These are phyloP conservation scores for Nemania bipapillata DNA, from an alignment of 2,329 filamentous ascomycete species.

Conservation along the genomic window DNA sequence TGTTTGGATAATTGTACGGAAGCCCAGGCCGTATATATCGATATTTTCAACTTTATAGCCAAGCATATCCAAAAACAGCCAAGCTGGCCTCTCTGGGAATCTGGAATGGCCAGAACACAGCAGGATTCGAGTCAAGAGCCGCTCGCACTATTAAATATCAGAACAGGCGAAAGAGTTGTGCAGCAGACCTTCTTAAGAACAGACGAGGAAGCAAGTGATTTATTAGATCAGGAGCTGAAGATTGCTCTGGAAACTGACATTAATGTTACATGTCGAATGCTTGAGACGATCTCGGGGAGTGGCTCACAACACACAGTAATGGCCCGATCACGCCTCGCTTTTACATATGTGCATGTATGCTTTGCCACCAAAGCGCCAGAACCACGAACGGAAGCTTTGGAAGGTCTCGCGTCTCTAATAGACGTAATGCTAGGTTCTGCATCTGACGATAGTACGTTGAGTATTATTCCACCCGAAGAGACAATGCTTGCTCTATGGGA, in stretches of 20 bases:
- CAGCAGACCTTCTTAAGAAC: conserved; percentile 47
- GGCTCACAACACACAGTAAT: conserved; percentile 41
- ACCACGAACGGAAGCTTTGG: conserved; percentile 60
- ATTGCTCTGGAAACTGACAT: conserved; percentile 54
- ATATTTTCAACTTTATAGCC: conserved; percentile 48
- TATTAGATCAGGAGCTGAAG: conserved; percentile 51
- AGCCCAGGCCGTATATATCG: conserved; percentile 50
- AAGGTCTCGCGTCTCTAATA: conserved; percentile 60
- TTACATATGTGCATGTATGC: conserved; percentile 59
- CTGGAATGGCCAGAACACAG: not conserved
- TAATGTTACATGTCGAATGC: conserved; percentile 56
- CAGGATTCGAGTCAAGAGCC: conserved; percentile 19
- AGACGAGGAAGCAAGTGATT: conserved; percentile 33
- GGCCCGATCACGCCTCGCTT: conserved; percentile 52
- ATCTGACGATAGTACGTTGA: conserved; percentile 35
- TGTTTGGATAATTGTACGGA: conserved; percentile 45
- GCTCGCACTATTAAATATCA: conserved; percentile 44
- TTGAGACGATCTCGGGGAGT: conserved; percentile 54
- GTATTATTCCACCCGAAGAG: conserved; percentile 50
- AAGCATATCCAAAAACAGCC: conserved; percentile 6
- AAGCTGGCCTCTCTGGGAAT: not conserved
- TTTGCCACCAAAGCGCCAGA: conserved; percentile 55
- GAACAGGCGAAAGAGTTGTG: conserved; percentile 47
- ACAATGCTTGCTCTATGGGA: conserved; percentile 57
- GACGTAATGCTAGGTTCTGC: conserved; percentile 53